phyloP scores from a whole-genome alignment of 768 basidiomycete species.

The Glaciozyma martinii region DNA sequence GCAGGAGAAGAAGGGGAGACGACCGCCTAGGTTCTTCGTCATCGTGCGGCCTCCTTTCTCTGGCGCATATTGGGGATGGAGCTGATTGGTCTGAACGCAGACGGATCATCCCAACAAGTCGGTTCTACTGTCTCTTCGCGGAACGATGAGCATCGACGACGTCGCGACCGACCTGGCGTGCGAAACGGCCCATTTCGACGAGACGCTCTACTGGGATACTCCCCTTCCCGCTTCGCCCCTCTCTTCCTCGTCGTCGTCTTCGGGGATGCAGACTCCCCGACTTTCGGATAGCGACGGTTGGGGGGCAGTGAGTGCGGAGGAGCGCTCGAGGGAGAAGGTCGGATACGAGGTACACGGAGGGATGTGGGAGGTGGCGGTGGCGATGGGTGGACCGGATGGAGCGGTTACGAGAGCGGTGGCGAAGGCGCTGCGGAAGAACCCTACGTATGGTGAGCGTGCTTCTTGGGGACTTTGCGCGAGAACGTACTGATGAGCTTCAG shows the following conservation, averaged over 20 bases:
- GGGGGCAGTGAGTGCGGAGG: neutral
- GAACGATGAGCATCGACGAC: constrained; percentile 6
- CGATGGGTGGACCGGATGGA: neutral
- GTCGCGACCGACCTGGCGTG: constrained; percentile 4
- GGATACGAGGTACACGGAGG: constrained; percentile 1
- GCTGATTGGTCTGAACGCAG: neutral
- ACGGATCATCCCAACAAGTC: neutral
- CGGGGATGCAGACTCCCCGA: no score
- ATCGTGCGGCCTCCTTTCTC: neutral
- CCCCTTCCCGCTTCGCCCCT: no score
- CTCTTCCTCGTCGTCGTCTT: no score
- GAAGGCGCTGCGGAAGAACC: neutral
- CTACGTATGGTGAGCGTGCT: neutral
- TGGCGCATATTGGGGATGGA: no score
- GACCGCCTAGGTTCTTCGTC: constrained; percentile 3
- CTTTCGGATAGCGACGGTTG: neutral
- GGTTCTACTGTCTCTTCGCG: neutral
- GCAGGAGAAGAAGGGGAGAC: neutral
- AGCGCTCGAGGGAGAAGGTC: no score
- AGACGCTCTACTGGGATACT: neutral
- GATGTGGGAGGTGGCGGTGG: neutral
- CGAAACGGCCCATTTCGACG: neutral
- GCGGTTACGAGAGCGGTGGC: neutral
- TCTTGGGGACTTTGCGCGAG: neutral
- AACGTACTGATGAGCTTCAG: neutral